Evolutionary conservation across 2,329 filamentous ascomycete genomes (phyloP).

Genomic region (Fusarium continuum): DNA sequence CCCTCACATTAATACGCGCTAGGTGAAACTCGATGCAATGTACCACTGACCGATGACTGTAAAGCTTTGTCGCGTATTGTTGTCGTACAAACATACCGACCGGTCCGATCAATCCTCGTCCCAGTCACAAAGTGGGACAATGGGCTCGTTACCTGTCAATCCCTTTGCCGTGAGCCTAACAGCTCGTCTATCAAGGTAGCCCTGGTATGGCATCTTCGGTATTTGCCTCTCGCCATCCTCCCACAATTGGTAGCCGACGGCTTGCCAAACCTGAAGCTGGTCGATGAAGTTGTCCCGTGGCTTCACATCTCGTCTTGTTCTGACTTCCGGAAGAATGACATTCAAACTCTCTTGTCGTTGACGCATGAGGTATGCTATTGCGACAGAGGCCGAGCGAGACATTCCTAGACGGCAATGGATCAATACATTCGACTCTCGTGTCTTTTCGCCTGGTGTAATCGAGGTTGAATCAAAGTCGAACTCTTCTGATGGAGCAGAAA

Average conservation of each 20-base stretch:
- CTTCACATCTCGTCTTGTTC: slow-evolving; percentile 36
- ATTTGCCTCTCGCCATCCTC: slow-evolving; percentile 35
- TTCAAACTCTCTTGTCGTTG: slow-evolving; percentile 28
- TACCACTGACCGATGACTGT: slow-evolving; percentile 6
- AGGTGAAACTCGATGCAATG: slow-evolving; percentile 10
- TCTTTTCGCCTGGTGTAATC: slow-evolving; percentile 7
- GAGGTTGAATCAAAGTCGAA: slow-evolving; percentile 3
- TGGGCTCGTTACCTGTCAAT: slow-evolving; percentile 35
- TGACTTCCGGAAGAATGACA: slow-evolving; percentile 31
- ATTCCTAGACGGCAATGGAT: slow-evolving; percentile 49
- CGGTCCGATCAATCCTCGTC: slow-evolving; percentile 5
- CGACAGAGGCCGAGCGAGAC: slow-evolving; percentile 46
- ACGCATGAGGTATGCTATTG: slow-evolving; percentile 49
- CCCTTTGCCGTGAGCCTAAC: slow-evolving; percentile 31
- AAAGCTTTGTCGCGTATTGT: neutral
- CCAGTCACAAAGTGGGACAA: slow-evolving; percentile 18
- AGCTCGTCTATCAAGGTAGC: slow-evolving; percentile 33
- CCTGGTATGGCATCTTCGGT: slow-evolving; percentile 43
- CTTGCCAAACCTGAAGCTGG: slow-evolving; percentile 48
- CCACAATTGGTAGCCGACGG: slow-evolving; percentile 45
- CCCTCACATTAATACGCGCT: neutral
- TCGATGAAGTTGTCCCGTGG: slow-evolving; percentile 45
- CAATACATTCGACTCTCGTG: slow-evolving; percentile 36
- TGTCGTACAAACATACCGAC: neutral
- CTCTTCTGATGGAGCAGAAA: slow-evolving; percentile 1